Base-by-base conservation (phyloP, 2,329 filamentous ascomycete genomes). In the Ophiostoma sp. region DNA sequence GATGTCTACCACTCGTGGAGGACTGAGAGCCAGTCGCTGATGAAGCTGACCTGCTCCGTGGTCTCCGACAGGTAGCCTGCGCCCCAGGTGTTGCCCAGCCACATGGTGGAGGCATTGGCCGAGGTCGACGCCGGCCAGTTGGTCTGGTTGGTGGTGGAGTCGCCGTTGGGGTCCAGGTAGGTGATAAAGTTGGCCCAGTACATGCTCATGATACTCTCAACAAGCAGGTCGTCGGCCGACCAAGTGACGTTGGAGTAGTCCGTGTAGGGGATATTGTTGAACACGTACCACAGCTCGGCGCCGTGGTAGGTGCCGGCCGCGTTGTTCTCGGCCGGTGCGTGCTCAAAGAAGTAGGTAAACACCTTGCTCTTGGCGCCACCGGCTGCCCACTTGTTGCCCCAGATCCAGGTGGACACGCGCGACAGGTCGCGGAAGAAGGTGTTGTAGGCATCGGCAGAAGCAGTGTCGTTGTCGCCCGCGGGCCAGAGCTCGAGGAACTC, bases 401-500 rank as follows among this genome's bases (percentile, higher is more conserved):
- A 52, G 20, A 17, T 52, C 48, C n/a, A 52, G 15, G n/a, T 23
- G 15, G 48, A 52, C 48, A 52, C 48, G 48, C 48, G 48, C 20
- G 48, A 20, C 17, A 52, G 48, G 48, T 52, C 48, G 17, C 48
- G 48, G 48, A 52, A 52, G 48, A 52, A 52, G 4, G 48, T n/a
- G 48, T 52, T 52, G 48, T 20, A 52, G 17, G 48, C 48, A 17
- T 52, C 48, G 48, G 48, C 48, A 23, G 48, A 20, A n/a, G 48
- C 48, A 20, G 48, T 52, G 48, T 52, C 48, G 48, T 52, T 52
- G 17, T 23, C 8, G 17, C 48, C 48, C 48, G 48, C 48, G 48
- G 48, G 48, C 48, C 48, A 52, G 48, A 52, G 48, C 48, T 20
- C 48, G 48, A 52, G 48, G n/a, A 52, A 52, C 48, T 52, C 48